Conservation (phyloP, 768 basidiomycete species). For the Erythrobasidium yunnanense region DNA sequence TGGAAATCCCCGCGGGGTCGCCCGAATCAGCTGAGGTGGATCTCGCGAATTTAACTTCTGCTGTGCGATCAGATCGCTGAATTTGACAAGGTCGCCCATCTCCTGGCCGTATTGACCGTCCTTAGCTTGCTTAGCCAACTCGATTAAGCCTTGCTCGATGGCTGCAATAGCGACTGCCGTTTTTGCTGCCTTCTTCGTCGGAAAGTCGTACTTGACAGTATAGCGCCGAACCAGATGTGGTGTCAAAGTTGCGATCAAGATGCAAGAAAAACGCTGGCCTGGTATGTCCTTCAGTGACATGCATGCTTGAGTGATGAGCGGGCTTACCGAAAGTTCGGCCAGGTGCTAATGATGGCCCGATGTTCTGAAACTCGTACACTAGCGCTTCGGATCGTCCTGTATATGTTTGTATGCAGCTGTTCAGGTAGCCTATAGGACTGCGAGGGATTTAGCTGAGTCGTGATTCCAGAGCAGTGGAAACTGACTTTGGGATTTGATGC, state of each 20-base stretch:
- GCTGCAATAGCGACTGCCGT: constrained; percentile 12
- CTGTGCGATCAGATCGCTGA: too few species aligned
- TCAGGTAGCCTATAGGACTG: not conserved
- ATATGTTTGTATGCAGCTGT: not conserved
- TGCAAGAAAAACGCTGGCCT: constrained; percentile 3
- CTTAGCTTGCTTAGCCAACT: not conserved
- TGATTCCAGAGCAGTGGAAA: not conserved
- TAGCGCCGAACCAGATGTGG: not conserved
- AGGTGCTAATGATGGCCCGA: not conserved
- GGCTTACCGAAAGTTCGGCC: not conserved
- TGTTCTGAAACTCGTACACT: not conserved
- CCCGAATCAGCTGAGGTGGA: too few species aligned
- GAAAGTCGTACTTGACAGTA: not conserved
- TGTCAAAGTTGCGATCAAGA: not conserved
- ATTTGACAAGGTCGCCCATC: too few species aligned
- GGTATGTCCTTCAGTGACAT: not conserved
- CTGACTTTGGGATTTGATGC: not conserved
- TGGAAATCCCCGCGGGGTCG: too few species aligned
- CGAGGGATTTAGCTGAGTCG: not conserved
- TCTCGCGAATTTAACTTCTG: too few species aligned
- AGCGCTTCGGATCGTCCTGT: not conserved
- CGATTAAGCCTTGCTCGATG: not conserved
- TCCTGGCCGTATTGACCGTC: not conserved
- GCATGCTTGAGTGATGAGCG: too few species aligned
- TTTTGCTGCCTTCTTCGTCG: constrained; percentile 19